Percentiles rank a stretch among this genome's conserved stretches.
Evolutionary conservation across 1,284 basidiomycete genomes (phyloP).

Genomic region (Marasmius fiardii): DNA sequence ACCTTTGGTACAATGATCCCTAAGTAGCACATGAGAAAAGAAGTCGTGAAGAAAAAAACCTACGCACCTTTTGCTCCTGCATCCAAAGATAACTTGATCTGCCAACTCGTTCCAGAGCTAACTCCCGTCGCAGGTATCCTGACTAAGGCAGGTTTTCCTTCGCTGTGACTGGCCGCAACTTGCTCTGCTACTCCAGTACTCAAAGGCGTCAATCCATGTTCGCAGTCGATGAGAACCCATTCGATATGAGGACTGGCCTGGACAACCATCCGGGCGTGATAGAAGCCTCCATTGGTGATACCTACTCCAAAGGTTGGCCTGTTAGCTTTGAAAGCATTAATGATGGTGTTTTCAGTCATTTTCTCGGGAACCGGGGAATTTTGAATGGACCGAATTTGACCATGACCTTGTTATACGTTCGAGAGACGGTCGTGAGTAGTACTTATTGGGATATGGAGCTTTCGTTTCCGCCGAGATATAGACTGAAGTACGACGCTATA

Average conservation of each 20-base stretch:
- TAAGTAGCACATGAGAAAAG: not conserved
- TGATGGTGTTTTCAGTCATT: conserved; percentile 48
- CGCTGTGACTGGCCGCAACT: conserved; percentile 48
- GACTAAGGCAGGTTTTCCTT: conserved; percentile 51
- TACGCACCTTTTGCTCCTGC: conserved; percentile 57
- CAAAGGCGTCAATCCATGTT: conserved; percentile 56
- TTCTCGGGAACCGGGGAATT: no score
- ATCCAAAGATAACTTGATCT: conserved; percentile 67
- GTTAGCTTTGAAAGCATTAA: conserved; percentile 43
- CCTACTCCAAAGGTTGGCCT: conserved; percentile 71
- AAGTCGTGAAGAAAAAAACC: not conserved
- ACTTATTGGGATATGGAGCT: no score
- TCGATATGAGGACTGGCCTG: conserved; percentile 52
- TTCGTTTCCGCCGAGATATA: no score
- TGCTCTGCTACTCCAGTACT: conserved; percentile 54
- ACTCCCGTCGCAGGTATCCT: conserved; percentile 59
- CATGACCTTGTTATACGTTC: no score
- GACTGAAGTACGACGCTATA: no score
- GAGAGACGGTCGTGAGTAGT: no score
- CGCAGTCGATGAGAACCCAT: conserved; percentile 64
- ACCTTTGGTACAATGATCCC: conserved; percentile 51
- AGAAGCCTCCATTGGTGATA: conserved; percentile 56
- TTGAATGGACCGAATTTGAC: no score
- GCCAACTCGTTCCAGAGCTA: conserved; percentile 53
- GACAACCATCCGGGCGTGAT: conserved; percentile 54